Percentiles rank a stretch among this genome's conserved stretches.
These are phyloP conservation scores for Zygnema circumcarinatum DNA, from an alignment of 139 green algal genomes.

Conservation along the genomic window DNA sequence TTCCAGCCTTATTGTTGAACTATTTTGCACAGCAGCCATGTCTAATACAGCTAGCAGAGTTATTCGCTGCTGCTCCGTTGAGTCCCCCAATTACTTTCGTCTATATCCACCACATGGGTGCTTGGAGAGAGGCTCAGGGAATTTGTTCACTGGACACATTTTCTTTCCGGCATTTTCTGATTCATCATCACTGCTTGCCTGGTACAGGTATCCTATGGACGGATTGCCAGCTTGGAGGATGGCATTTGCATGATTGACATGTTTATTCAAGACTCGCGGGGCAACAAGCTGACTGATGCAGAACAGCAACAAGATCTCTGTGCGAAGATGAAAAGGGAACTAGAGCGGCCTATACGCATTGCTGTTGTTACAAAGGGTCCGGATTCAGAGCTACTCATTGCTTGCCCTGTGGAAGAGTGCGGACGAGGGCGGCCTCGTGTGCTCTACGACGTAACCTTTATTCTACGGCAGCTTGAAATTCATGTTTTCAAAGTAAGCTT, in stretches of 20 bases:
- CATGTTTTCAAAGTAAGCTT: slow-evolving; percentile 62
- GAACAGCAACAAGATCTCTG: slow-evolving; percentile 59
- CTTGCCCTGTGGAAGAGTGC: slow-evolving; percentile 69
- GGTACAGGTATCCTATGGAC: slow-evolving; percentile 67
- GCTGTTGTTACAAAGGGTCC: slow-evolving; percentile 48
- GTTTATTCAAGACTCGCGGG: slow-evolving; percentile 70
- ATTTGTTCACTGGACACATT: no score
- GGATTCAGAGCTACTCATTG: slow-evolving; percentile 70
- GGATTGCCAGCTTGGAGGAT: slow-evolving; percentile 57
- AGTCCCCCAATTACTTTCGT: no score
- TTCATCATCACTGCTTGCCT: no score
- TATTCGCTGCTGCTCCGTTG: no score
- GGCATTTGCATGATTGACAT: slow-evolving; percentile 66
- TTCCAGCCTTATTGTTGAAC: no score
- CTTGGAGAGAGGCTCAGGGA: no score
- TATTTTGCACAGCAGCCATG: no score
- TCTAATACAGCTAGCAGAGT: no score
- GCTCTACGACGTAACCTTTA: slow-evolving; percentile 76
- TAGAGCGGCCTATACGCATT: slow-evolving; percentile 67
- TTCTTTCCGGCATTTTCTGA: no score
- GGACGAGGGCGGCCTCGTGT: slow-evolving; percentile 75
- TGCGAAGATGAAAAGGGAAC: slow-evolving; percentile 10
- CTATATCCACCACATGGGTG: no score
- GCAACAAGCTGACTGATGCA: slow-evolving; percentile 62
- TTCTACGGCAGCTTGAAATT: slow-evolving; percentile 61